Evolutionary conservation across 176 grass and related monocot species (phyloP), one percentile per base, ranked within the genome.

Genomic region (Paspalum notatum): DNA sequence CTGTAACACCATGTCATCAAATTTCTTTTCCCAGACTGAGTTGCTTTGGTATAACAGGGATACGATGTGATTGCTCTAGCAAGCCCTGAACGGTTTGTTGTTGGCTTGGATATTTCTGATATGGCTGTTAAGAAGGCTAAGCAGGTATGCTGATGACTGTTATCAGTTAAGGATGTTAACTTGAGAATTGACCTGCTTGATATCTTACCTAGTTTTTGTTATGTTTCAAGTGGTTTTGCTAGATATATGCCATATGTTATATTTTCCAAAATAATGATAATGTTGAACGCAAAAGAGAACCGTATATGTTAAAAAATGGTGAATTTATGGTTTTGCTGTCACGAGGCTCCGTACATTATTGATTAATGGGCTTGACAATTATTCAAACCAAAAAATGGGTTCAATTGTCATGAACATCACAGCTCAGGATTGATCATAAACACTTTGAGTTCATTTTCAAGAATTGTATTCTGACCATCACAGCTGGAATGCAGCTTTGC

Each of bases 41-140:
- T 45, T 92, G 32, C 46, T 78, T 80, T 4, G 80, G 58, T 66
- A 9, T 82, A 65, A 85, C 66, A 97, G 95, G 95, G 95, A 74
- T 94, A 97, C 22, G 87, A 97, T 89, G 91, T 94, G 56, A 87
- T 91, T 12, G 77, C 87, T 66, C 74, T 94, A 14, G 90, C 95
- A 69, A 78, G 91, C 44, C 45, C 77, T 71, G 87, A 89, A 18
- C 83, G 89, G 40, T 94, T 86, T 90, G 95, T 94, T 84, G 74
- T 94, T 84, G 91, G 95, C 41, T 78, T 97, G 71, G 95, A 97
- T 61, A 71, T 97, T 79, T 92, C 95, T 82, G 44, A 57, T 69
- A 81, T 66, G 44, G 95, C 90, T 68, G 43, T 90, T 20, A 71
- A 82, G 60, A 92, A 91, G 68, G 95, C 95, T 77, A 94, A 87